phyloP scores from a whole-genome alignment of 2,329 filamentous ascomycete genomes.

The Colletotrichum falcatum region DNA sequence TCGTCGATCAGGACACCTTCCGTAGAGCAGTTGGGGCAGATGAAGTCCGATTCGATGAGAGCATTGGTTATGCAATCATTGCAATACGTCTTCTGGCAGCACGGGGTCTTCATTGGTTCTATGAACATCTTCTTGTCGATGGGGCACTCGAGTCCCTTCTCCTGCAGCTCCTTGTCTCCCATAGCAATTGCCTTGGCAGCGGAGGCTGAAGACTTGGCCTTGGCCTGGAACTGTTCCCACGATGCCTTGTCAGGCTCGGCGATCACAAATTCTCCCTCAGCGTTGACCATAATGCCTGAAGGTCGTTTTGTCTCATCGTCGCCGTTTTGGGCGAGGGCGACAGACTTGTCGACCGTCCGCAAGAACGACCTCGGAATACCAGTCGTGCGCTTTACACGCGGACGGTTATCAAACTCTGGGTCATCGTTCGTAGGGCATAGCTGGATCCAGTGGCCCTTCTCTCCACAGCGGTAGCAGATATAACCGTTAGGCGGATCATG shows the following conservation, averaged over 20 bases:
- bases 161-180: conserved; percentile 87
- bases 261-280: conserved; percentile 97
- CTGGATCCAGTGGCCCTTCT: conserved; percentile 99
- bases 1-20: conserved; percentile 95
- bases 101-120: conserved; percentile 98
- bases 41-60: conserved; percentile 97
- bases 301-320: conserved; percentile 85
- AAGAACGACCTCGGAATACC: conserved; percentile 96
- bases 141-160: conserved; percentile 89
- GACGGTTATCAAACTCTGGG: conserved; percentile 92
- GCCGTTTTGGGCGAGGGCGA: conserved; percentile 77
- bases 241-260: conserved; percentile 94
- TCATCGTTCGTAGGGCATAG: conserved; percentile 98
- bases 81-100: conserved; percentile 98
- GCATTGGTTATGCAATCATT: conserved; percentile 99
- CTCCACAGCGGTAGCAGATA: conserved; percentile 94
- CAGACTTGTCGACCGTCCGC: conserved; percentile 93
- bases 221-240: conserved; percentile 97
- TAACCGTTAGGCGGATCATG: conserved; percentile 95
- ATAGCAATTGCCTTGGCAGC: conserved; percentile 81
- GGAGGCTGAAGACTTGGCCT: conserved; percentile 86
- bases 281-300: conserved; percentile 96
- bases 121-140: conserved; percentile 98
- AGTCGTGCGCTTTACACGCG: conserved; percentile 94
- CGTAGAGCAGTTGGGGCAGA: conserved; percentile 91